Conservation (phyloP, 345 rosid species). For the Gossypium longicalyx region DNA sequence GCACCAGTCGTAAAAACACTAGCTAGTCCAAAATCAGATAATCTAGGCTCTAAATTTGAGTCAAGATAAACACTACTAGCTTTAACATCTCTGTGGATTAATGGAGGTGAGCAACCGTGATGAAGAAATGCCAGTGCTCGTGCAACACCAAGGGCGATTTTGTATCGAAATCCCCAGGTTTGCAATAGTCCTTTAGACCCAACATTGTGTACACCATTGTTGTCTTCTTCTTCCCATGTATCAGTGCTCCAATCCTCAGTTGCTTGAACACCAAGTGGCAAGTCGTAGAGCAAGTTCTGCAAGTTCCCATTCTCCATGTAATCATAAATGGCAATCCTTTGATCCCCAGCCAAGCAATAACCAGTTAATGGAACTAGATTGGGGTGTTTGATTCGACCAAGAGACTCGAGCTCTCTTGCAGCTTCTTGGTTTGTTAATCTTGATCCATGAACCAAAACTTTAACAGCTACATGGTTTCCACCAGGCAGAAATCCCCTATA, state of each 20-base stretch:
- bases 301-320: slow-evolving; percentile 96
- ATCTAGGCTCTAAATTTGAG: slow-evolving; percentile 70
- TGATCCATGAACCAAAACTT: slow-evolving; percentile 86
- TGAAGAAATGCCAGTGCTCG: slow-evolving; percentile 90
- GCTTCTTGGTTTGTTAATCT: slow-evolving; percentile 82
- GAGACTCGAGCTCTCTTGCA: slow-evolving; percentile 81
- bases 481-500: slow-evolving; percentile 88
- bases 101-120: slow-evolving; percentile 92
- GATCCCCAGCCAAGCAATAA: slow-evolving; percentile 89
- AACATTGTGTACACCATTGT: slow-evolving; percentile 52
- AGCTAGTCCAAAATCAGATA: slow-evolving; percentile 85
- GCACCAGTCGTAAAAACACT: slow-evolving; percentile 72
- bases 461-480: slow-evolving; percentile 91
- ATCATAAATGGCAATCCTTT: slow-evolving; percentile 86
- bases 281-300: slow-evolving; percentile 79
- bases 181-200: slow-evolving; percentile 54
- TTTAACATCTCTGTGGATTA: slow-evolving; percentile 81
- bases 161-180: slow-evolving; percentile 85
- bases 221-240: slow-evolving; percentile 80
- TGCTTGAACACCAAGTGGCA: slow-evolving; percentile 75
- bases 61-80: slow-evolving; percentile 89
- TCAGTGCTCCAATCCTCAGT: slow-evolving; percentile 87
- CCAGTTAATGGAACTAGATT: slow-evolving; percentile 90
- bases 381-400: slow-evolving; percentile 82
- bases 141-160: slow-evolving; percentile 80